Evolutionary conservation across 2,329 filamentous ascomycete species (phyloP), one percentile per base, ranked within the genome.

Genomic region (Helotiales sp.): DNA sequence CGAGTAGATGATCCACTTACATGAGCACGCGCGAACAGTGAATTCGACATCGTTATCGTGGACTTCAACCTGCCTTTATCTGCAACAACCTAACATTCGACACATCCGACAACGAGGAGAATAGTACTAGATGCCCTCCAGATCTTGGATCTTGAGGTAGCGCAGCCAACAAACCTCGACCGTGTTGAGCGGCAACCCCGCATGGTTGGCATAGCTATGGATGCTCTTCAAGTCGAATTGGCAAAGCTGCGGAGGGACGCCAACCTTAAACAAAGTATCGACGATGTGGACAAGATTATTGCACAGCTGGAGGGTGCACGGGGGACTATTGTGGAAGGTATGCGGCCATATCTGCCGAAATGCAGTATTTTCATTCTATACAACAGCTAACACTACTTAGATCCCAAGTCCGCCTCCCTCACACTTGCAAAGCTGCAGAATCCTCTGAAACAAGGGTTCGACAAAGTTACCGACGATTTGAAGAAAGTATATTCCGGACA

Each of bases 371-470:
- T 9, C 38, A 42, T 4, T 22, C 9, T 19, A 12, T 42, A 19
- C 24, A 40, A 54, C 33, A 55, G 40, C 61, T 47, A 60, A 54
- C 2, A 49, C 30, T 33, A 49, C 44, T 68, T 74, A 83, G 88
- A 92, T 68, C 85, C 89, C 24, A 84, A 86, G 62, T 84, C 83
- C 36, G 86, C 90, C 15, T 84, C 87, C 40, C 79, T 93, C 59
- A 88, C 87, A 25, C 82, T 98, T 67, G 89, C 90, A 29, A 93
- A 89, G 71, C 82, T 97, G 17, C 92, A 97, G 71, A 93, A 89
- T 63, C 90, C 93, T 0, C 80, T 96, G 56, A 95, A 93, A 69
- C 80, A 87, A 52, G 86, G 87, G 1, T 88, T 98, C 60, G 91
- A 96, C 36, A 81, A 84, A 33, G 85, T 96, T 36, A 93, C 89